Conservation (phyloP, 148 eudicot species). For the Euryodendron excelsum region DNA sequence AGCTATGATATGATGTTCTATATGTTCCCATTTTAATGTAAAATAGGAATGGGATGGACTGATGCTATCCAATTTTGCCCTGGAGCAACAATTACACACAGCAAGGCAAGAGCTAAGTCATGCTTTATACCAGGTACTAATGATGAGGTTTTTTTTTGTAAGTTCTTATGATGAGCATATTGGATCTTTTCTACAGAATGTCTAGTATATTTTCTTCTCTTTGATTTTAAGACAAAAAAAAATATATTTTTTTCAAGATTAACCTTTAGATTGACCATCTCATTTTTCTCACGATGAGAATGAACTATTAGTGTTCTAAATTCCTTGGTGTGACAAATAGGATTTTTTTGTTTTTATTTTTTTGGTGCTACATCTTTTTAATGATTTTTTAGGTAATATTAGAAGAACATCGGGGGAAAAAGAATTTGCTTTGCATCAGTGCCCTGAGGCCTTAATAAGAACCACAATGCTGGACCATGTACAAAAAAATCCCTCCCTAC, state of each 20-base stretch:
- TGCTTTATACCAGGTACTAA: conserved; percentile 86
- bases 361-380: neutral
- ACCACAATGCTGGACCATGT: neutral
- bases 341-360: too few species aligned
- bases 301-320: neutral
- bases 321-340: neutral
- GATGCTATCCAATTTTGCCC: conserved; percentile 89
- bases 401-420: too few species aligned
- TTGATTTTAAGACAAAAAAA: too few species aligned
- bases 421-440: neutral
- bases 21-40: neutral
- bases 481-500: too few species aligned
- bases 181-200: neutral
- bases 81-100: conserved; percentile 94
- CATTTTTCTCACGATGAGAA: neutral
- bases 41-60: conserved; percentile 96
- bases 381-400: neutral
- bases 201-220: too few species aligned
- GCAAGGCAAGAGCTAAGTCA: conserved; percentile 98
- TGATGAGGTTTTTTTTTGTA: neutral
- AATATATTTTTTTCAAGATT: too few species aligned
- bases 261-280: too few species aligned
- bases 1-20: neutral
- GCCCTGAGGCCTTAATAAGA: neutral
- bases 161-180: too few species aligned